Evolutionary conservation across 2,329 filamentous ascomycete species (phyloP).

Genomic region (Tolypocladium paradoxum): DNA sequence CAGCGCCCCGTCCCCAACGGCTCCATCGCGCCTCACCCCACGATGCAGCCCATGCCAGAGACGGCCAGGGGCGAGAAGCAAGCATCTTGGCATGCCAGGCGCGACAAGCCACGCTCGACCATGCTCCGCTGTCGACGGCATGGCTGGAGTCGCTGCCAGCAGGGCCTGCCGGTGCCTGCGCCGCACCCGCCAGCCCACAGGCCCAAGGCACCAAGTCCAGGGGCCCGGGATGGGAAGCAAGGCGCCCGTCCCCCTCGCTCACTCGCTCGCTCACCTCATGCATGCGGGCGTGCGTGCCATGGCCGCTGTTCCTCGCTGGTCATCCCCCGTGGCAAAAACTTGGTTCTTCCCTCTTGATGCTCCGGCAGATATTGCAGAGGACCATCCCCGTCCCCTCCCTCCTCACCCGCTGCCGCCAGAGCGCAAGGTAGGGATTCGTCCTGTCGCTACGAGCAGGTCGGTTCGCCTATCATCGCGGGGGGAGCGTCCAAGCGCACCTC

Average conservation of each 20-base stretch:
- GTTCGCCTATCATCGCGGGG: too few relatives aligned
- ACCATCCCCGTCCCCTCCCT: too few relatives aligned
- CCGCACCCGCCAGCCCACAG: neutral
- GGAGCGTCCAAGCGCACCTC: neutral
- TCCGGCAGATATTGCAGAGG: neutral
- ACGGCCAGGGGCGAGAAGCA: neutral
- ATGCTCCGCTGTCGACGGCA: neutral
- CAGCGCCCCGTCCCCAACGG: too few relatives aligned
- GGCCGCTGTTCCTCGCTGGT: neutral
- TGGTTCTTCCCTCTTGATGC: neutral
- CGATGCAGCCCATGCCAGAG: neutral
- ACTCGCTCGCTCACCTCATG: neutral
- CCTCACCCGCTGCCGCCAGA: too few relatives aligned
- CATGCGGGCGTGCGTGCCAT: neutral
- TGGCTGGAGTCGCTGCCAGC: neutral
- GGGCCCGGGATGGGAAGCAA: neutral
- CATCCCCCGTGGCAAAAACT: neutral
- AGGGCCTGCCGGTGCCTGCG: neutral
- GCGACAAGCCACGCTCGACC: neutral
- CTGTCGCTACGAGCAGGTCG: too few relatives aligned
- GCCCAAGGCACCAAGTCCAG: too few relatives aligned
- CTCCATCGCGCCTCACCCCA: neutral
- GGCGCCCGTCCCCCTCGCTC: too few relatives aligned
- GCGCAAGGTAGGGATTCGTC: too few relatives aligned
- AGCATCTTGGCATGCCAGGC: neutral